These are phyloP conservation scores for Nothophaeocryptopus gaeumannii DNA, from an alignment of 2,329 filamentous ascomycete species.

Conservation along the genomic window DNA sequence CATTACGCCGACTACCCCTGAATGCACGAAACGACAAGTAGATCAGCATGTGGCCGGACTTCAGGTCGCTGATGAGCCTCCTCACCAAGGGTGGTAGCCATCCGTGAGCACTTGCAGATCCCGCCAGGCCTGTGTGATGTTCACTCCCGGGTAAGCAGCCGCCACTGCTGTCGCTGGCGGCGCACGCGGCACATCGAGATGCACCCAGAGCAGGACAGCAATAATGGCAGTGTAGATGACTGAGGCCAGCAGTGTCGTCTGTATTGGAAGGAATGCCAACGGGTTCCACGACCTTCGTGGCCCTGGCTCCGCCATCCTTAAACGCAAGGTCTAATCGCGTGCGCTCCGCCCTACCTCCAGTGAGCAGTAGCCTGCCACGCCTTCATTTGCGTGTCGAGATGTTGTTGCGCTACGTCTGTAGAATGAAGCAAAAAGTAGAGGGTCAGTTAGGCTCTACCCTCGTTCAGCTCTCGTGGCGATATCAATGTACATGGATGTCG, in stretches of 20 bases:
- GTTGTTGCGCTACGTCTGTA: no score
- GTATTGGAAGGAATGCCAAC: constrained; percentile 73
- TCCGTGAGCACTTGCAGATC: constrained; percentile 75
- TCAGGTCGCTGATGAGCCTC: neutral
- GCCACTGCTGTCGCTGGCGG: constrained; percentile 52
- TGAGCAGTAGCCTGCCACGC: no score
- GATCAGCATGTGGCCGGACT: constrained; percentile 46
- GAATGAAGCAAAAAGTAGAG: no score
- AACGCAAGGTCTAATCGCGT: no score
- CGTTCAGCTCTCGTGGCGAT: no score
- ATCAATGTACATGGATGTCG: no score
- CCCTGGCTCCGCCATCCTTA: constrained; percentile 10
- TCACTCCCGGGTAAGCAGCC: constrained; percentile 64
- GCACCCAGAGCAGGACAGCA: constrained; percentile 69
- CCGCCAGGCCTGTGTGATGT: constrained; percentile 80
- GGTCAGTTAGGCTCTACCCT: no score
- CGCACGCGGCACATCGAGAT: constrained; percentile 71
- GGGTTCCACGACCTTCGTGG: constrained; percentile 36
- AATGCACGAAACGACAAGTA: constrained; percentile 53
- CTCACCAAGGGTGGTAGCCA: constrained; percentile 65
- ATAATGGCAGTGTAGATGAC: constrained; percentile 75
- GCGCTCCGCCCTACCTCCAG: no score
- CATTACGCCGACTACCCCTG: constrained; percentile 62
- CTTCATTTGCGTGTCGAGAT: no score
- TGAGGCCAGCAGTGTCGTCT: constrained; percentile 77